Evolutionary conservation across 306 rosid species (phyloP), one percentile per base, ranked within the genome.

Genomic region (Fragaria nilgerrensis): DNA sequence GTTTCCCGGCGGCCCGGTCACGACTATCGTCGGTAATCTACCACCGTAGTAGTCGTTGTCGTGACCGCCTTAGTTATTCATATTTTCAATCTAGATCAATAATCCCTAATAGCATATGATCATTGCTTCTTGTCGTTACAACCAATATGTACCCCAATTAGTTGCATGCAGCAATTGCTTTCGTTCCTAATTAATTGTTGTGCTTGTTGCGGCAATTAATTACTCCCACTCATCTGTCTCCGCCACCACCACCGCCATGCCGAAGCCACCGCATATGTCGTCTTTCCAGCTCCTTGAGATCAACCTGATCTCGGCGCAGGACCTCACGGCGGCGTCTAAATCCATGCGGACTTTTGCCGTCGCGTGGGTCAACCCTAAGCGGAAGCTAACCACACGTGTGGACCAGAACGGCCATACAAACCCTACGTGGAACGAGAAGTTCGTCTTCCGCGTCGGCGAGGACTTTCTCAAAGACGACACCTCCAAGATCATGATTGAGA

Each of bases 341-440:
- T 48, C 91, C 1, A 80, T 86, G 64, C 65, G 81, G 4, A 85
- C 97, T 19, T 95, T 89, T 50, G 92, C 93, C 19, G 96, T 92
- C 3, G 89, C 86, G 0, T 95, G 97, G 97, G 36, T 95, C 0
- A 64, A 86, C 34, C 90, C 93, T 0, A 75, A 88, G 9, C 87
- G 92, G 3, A 95, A 87, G 76, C 43, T 92, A 6, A 49, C 79
- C 3, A 89, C 96, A 2, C 84, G 86, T 2, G 79, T 87, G 5
- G 96, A 90, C 56, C 70, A 75, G 14, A 76, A 61, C 1, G 97
- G 97, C 15, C 78, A 86, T 58, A 88, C 83, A 20, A 81, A 74
- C 70, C 97, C 98, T 0, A 85, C 84, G 0, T 95, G 97, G 98
- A 89, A 92, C 78, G 93, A 95, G 73, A 92, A 89, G 52, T 89